Evolutionary conservation across 2,329 filamentous ascomycete species (phyloP).

Genomic region (Scleromitrula shiraiana): DNA sequence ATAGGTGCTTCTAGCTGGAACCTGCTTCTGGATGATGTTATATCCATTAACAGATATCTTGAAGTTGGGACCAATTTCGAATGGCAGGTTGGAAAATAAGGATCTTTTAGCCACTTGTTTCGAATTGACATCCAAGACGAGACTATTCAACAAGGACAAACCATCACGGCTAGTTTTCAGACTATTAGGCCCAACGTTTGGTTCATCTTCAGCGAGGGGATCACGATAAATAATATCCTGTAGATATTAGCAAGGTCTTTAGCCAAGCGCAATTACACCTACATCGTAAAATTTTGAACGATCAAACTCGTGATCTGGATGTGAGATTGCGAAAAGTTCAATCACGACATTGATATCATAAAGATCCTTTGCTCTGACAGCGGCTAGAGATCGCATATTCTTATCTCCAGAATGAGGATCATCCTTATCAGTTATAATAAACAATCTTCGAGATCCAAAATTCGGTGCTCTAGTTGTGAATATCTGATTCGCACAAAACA

Average conservation of each 20-base stretch:
- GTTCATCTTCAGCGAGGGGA: slow-evolving; percentile 61
- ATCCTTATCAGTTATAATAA: slow-evolving; percentile 93
- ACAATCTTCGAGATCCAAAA: slow-evolving; percentile 86
- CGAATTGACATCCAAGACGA: slow-evolving; percentile 84
- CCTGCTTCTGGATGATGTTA: slow-evolving; percentile 77
- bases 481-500: slow-evolving; percentile 93
- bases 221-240: slow-evolving; percentile 88
- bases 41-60: slow-evolving; percentile 91
- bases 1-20: slow-evolving; percentile 73
- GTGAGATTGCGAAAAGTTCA: slow-evolving; percentile 85
- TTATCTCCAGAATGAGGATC: slow-evolving; percentile 71
- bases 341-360: slow-evolving; percentile 90
- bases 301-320: slow-evolving; percentile 64
- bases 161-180: slow-evolving; percentile 65
- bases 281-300: slow-evolving; percentile 86
- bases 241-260: slow-evolving; percentile 16
- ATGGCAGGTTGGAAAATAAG: slow-evolving; percentile 75
- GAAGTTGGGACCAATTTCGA: slow-evolving; percentile 79
- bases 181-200: slow-evolving; percentile 43
- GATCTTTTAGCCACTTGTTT: slow-evolving; percentile 80
- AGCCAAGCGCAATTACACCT: slow-evolving; percentile 25
- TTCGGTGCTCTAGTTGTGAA: slow-evolving; percentile 94
- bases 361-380: slow-evolving; percentile 84
- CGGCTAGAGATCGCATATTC: slow-evolving; percentile 63
- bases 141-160: slow-evolving; percentile 66